Evolutionary conservation across 169 alveolate genomes (phyloP).

Genomic region (Plasmodium blacklocki): DNA sequence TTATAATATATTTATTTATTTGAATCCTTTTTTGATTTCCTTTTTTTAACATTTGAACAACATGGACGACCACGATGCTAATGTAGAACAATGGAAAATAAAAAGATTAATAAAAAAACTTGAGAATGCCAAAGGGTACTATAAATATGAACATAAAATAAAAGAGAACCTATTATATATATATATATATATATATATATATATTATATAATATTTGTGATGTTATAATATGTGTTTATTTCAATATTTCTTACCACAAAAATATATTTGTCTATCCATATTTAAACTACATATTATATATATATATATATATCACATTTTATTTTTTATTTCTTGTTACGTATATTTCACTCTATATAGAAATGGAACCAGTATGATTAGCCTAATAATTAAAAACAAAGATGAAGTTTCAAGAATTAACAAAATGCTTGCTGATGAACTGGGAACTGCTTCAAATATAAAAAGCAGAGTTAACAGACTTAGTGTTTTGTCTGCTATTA

Average conservation of each 20-base stretch:
- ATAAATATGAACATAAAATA: not conserved
- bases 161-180: constrained; percentile 1
- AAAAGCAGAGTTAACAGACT: constrained; percentile 97
- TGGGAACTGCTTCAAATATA: constrained; percentile 98
- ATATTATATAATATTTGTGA: not conserved
- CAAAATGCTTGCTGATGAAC: constrained; percentile 96
- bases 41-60: not conserved
- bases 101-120: constrained; percentile 91
- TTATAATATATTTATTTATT: not conserved
- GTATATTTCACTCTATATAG: constrained; percentile 30
- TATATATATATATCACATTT: not conserved
- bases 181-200: not conserved
- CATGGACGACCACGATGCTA: constrained; percentile 85
- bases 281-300: not conserved
- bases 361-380: constrained; percentile 98
- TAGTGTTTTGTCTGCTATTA: constrained; percentile 98
- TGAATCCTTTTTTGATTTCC: not conserved
- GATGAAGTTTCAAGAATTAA: constrained; percentile 95
- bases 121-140: constrained; percentile 93
- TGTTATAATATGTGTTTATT: not conserved
- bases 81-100: constrained; percentile 95
- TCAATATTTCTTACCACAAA: too few species aligned
- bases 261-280: too few species aligned
- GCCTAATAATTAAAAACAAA: constrained; percentile 96
- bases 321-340: not conserved